Evolutionary conservation across 1,284 basidiomycete genomes (phyloP).

Genomic region (Cutaneotrichosporon cavernicola): DNA sequence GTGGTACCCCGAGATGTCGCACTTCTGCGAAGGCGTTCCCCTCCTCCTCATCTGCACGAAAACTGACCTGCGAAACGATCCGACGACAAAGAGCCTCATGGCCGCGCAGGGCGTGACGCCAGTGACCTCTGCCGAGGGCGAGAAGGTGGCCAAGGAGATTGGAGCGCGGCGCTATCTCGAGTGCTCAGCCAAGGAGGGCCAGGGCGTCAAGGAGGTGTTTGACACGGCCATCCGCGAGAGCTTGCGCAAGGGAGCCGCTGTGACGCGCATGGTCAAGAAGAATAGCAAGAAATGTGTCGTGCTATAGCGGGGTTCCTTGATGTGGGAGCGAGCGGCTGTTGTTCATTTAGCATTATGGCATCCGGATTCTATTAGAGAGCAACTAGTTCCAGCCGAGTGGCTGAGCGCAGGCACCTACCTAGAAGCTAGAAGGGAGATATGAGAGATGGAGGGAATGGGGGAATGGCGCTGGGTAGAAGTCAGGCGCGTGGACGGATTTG

Average conservation of each 20-base stretch:
- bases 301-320: conserved; percentile 55
- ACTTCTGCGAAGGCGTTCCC: conserved; percentile 93
- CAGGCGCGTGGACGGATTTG: conserved; percentile 8
- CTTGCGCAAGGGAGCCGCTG: conserved; percentile 63
- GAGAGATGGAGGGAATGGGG: not conserved
- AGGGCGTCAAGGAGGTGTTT: conserved; percentile 90
- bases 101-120: conserved; percentile 85
- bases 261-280: conserved; percentile 60
- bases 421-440: not conserved
- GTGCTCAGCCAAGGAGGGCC: conserved; percentile 88
- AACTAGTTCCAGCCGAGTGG: not conserved
- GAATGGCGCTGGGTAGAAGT: conserved; percentile 3
- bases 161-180: conserved; percentile 88
- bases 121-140: conserved; percentile 75
- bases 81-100: conserved; percentile 85
- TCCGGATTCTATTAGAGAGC: not conserved
- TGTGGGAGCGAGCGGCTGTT: conserved; percentile 2
- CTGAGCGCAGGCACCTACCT: not conserved
- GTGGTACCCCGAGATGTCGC: conserved; percentile 98
- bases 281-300: conserved; percentile 77
- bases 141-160: conserved; percentile 79
- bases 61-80: conserved; percentile 83
- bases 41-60: conserved; percentile 92
- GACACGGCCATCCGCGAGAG: conserved; percentile 83
- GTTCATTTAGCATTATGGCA: conserved; percentile 19